Evolutionary conservation across 2,329 filamentous ascomycete species (phyloP).

Genomic region (Apiospora aurea): DNA sequence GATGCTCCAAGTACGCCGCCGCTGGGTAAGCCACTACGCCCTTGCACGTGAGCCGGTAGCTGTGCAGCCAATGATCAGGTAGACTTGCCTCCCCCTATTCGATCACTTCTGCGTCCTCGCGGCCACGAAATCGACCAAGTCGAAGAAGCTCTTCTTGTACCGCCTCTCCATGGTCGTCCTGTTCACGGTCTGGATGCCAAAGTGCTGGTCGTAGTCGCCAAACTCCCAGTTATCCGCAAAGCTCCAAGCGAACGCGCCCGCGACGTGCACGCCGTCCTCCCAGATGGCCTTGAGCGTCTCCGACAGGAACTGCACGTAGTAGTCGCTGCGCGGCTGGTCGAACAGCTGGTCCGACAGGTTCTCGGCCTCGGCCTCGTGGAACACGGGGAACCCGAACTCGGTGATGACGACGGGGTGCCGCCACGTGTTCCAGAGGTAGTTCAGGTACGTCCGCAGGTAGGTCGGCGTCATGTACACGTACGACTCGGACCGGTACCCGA

Average conservation of each 20-base stretch:
- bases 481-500: slow-evolving; percentile 61
- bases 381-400: slow-evolving; percentile 66
- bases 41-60: background rate
- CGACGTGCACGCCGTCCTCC: slow-evolving; percentile 62
- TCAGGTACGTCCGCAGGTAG: slow-evolving; percentile 62
- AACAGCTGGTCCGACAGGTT: slow-evolving; percentile 57
- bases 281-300: slow-evolving; percentile 63
- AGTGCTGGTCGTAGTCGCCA: slow-evolving; percentile 55
- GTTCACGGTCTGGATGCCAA: slow-evolving; percentile 65
- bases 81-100: background rate
- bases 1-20: background rate
- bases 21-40: too few relatives aligned
- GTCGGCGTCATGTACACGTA: slow-evolving; percentile 66
- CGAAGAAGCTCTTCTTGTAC: slow-evolving; percentile 67
- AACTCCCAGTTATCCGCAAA: slow-evolving; percentile 64
- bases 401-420: slow-evolving; percentile 54
- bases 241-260: slow-evolving; percentile 62
- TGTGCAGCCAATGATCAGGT: too few relatives aligned
- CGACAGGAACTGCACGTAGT: slow-evolving; percentile 61
- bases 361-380: slow-evolving; percentile 51
- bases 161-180: slow-evolving; percentile 56
- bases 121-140: slow-evolving; percentile 59
- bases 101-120: background rate
- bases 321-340: slow-evolving; percentile 59
- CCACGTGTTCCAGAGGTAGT: slow-evolving; percentile 67